These are phyloP conservation scores for Agroathelia rolfsii DNA, from an alignment of 1,284 basidiomycete species.

Conservation along the genomic window DNA sequence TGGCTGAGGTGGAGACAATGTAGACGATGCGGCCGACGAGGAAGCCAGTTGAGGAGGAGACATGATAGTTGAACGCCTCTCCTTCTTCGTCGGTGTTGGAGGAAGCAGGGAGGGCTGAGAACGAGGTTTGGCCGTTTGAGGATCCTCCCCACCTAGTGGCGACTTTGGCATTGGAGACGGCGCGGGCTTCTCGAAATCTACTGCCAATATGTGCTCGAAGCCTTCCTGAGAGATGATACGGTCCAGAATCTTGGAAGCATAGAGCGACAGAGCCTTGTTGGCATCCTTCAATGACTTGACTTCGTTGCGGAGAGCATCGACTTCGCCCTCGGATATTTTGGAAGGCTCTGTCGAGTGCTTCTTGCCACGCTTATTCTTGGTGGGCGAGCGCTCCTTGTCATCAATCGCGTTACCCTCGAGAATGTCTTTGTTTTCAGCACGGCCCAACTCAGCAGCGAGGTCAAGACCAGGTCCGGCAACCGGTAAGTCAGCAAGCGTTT, in stretches of 20 bases:
- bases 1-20: constrained; percentile 16
- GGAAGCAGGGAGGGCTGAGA: constrained; percentile 51
- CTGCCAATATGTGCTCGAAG: constrained; percentile 86
- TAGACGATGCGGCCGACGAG: too few species aligned
- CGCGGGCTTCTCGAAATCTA: constrained; percentile 76
- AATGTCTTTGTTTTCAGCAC: constrained; percentile 75
- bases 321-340: constrained; percentile 39
- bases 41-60: constrained; percentile 26
- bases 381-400: constrained; percentile 37
- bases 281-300: constrained; percentile 88
- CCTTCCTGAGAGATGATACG: constrained; percentile 90
- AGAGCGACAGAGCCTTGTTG: constrained; percentile 88
- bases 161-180: constrained; percentile 22
- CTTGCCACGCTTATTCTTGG: constrained; percentile 44
- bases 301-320: constrained; percentile 66
- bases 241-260: constrained; percentile 94
- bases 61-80: constrained; percentile 24
- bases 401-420: constrained; percentile 45
- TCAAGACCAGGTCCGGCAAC: constrained; percentile 82
- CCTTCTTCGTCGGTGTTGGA: constrained; percentile 32
- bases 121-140: constrained; percentile 33
- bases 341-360: constrained; percentile 32
- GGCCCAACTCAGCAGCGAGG: constrained; percentile 82
- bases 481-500: constrained; percentile 70
- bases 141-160: constrained; percentile 19